A percentile compares a stretch with the other conserved stretches of the same genome.
Conservation (phyloP, 2,329 filamentous ascomycete species). For the Aureobasidium melanogenum region DNA sequence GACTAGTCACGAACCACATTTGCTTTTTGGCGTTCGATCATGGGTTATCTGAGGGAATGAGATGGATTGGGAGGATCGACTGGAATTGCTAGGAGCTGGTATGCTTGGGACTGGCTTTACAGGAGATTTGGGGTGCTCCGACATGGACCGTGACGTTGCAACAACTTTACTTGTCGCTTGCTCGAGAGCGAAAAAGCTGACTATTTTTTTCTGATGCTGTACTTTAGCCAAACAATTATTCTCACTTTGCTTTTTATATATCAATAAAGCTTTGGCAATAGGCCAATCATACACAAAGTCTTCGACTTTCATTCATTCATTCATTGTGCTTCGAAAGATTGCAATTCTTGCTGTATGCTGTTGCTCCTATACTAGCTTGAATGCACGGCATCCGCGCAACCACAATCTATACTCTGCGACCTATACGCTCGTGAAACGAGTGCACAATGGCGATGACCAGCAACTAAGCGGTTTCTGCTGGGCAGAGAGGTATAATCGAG, state of each 20-base stretch:
- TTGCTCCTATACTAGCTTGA: neutral
- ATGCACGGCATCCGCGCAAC: neutral
- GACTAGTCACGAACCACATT: neutral
- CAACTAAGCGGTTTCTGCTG: neutral
- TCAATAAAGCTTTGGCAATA: neutral
- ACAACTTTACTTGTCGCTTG: neutral
- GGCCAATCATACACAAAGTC: neutral
- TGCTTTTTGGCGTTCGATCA: neutral
- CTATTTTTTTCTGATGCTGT: neutral
- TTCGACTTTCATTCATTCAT: neutral
- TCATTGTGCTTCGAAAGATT: no score
- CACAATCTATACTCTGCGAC: neutral
- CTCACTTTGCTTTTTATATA: neutral
- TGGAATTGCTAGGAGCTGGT: neutral
- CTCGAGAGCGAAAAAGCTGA: neutral
- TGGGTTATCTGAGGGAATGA: neutral
- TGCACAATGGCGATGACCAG: neutral
- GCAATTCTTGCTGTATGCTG: neutral
- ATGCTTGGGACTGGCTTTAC: conserved; percentile 2
- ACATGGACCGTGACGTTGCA: neutral
- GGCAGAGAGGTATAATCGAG: no score
- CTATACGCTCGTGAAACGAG: neutral
- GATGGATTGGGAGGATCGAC: neutral
- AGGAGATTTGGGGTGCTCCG: neutral
- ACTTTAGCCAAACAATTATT: neutral